Percentiles rank a stretch among this genome's conserved stretches.
phyloP scores from a whole-genome alignment of 495 filamentous ascomycete species.

The Aspergillus kassunensis region DNA sequence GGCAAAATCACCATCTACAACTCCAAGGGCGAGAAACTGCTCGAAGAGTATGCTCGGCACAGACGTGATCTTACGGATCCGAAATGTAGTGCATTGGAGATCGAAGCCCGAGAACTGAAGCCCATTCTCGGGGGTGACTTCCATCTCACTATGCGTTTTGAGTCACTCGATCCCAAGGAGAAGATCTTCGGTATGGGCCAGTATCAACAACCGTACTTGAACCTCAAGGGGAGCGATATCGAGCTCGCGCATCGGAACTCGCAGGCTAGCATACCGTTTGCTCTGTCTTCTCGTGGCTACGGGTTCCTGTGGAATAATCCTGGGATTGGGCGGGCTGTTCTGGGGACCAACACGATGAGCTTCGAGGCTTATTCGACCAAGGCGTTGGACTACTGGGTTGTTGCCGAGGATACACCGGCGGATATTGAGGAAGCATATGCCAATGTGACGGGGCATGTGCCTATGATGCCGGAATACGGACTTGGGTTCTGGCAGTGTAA shows the following conservation, averaged over 20 bases:
- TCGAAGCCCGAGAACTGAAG: constrained; percentile 54
- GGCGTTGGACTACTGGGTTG: constrained; percentile 55
- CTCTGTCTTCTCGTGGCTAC: constrained; percentile 50
- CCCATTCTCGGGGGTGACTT: constrained; percentile 48
- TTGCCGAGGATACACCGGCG: constrained; percentile 48
- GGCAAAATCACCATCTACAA: constrained; percentile 52
- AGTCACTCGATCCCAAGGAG: constrained; percentile 46
- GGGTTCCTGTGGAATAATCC: constrained; percentile 60
- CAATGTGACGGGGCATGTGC: constrained; percentile 47
- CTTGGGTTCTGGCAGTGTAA: constrained; percentile 63
- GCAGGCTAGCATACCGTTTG: constrained; percentile 56
- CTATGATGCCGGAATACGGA: constrained; percentile 61
- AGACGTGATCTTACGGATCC: constrained; percentile 48
- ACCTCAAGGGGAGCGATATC: constrained; percentile 54
- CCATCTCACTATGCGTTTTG: constrained; percentile 50
- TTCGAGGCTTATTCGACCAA: constrained; percentile 54
- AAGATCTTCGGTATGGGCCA: constrained; percentile 62
- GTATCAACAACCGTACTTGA: constrained; percentile 54
- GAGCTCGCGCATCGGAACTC: constrained; percentile 60
- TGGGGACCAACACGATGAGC: constrained; percentile 54
- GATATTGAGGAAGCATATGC: constrained; percentile 52
- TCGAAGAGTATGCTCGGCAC: constrained; percentile 56
- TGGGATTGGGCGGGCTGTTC: constrained; percentile 49
- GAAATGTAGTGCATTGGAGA: constrained; percentile 49
- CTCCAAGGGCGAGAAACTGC: constrained; percentile 34